Evolutionary conservation across 768 basidiomycete genomes (phyloP).

Genomic region (Pleurotus tuber-regium): DNA sequence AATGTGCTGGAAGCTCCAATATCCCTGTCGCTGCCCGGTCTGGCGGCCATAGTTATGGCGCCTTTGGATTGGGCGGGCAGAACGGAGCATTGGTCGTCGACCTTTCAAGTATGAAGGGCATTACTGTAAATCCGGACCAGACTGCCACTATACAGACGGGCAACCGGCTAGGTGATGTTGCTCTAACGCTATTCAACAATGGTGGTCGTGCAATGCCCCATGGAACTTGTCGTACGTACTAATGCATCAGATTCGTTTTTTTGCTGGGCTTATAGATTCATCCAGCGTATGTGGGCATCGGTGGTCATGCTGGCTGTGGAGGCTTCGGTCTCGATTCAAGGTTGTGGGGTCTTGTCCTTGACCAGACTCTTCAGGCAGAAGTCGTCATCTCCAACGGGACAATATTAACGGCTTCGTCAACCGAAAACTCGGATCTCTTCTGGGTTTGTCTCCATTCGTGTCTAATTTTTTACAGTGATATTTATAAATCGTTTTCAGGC

Average conservation of each 20-base stretch:
- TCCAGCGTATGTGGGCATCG: constrained; percentile 39
- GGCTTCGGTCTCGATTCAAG: constrained; percentile 33
- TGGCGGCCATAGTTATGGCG: constrained; percentile 39
- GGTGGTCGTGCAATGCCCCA: constrained; percentile 38
- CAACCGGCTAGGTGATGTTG: constrained; percentile 36
- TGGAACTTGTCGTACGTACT: constrained; percentile 32
- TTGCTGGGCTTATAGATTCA: neutral
- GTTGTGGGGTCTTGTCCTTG: constrained; percentile 36
- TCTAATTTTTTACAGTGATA: neutral
- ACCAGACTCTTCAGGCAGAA: constrained; percentile 27
- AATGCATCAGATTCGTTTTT: neutral
- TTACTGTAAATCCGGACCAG: constrained; percentile 27
- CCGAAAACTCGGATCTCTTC: constrained; percentile 45
- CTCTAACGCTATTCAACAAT: constrained; percentile 30
- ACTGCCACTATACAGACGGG: constrained; percentile 37
- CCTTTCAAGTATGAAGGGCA: constrained; percentile 31
- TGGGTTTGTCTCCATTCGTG: constrained; percentile 31
- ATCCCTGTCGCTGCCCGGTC: constrained; percentile 2
- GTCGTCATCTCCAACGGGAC: constrained; percentile 33
- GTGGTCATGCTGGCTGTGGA: constrained; percentile 40
- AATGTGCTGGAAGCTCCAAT: neutral
- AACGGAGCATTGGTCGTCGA: constrained; percentile 41
- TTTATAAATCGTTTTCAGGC: constrained; percentile 24
- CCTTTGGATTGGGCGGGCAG: constrained; percentile 40
- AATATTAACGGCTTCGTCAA: constrained; percentile 32